Evolutionary conservation across 2,329 filamentous ascomycete species (phyloP).

Genomic region (Didymella pinodella): DNA sequence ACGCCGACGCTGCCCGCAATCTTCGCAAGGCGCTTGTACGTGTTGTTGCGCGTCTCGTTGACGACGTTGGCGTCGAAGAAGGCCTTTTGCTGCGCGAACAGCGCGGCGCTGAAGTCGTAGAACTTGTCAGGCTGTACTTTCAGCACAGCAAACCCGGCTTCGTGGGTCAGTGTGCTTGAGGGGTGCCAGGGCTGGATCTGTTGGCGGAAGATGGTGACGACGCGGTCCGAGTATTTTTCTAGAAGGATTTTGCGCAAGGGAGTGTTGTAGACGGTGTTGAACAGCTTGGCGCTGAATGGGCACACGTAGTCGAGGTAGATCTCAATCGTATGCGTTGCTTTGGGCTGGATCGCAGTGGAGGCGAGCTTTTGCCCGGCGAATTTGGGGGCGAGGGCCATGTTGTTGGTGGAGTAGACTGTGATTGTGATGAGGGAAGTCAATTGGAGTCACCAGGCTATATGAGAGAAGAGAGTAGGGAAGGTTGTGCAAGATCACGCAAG

Average conservation of each 20-base stretch:
- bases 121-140: slow-evolving; percentile 74
- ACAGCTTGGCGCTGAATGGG: slow-evolving; percentile 77
- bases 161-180: slow-evolving; percentile 72
- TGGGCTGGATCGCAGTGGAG: slow-evolving; percentile 51
- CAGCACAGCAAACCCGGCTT: slow-evolving; percentile 84
- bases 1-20: slow-evolving; percentile 75
- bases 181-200: slow-evolving; percentile 97
- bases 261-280: slow-evolving; percentile 73
- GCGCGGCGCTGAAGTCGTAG: slow-evolving; percentile 76
- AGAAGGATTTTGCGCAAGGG: slow-evolving; percentile 71
- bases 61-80: slow-evolving; percentile 89
- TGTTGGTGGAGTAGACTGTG: background rate
- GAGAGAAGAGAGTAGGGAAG: background rate
- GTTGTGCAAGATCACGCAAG: slow-evolving; percentile 30
- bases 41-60: slow-evolving; percentile 82
- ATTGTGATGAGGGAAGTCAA: no score
- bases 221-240: slow-evolving; percentile 65
- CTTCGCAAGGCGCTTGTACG: slow-evolving; percentile 79
- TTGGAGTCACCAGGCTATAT: background rate
- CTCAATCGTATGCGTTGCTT: slow-evolving; percentile 61
- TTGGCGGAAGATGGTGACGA: slow-evolving; percentile 85
- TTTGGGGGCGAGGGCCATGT: slow-evolving; percentile 79
- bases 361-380: slow-evolving; percentile 77
- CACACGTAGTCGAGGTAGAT: slow-evolving; percentile 90
- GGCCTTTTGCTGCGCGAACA: slow-evolving; percentile 73